These are phyloP conservation scores for Alternaria gansuensis DNA, from an alignment of 2,329 filamentous ascomycete species.

Conservation along the genomic window DNA sequence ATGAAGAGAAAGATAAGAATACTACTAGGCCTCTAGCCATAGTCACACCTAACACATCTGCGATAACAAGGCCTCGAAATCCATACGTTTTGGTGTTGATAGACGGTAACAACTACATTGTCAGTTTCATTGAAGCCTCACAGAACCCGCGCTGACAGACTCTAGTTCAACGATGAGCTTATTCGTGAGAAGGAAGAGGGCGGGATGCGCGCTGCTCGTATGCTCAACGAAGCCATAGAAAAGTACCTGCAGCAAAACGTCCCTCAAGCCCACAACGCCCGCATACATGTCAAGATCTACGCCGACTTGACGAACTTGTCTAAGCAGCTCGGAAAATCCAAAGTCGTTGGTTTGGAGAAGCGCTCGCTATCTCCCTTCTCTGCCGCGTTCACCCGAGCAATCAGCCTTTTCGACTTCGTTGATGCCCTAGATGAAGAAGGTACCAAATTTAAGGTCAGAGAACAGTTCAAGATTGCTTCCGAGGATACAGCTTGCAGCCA, in stretches of 20 bases:
- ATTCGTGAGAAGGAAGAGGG: constrained; percentile 62
- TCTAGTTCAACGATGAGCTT: constrained; percentile 61
- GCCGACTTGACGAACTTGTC: constrained; percentile 65
- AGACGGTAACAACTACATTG: constrained; percentile 68
- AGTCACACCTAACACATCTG: constrained; percentile 39
- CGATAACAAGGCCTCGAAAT: constrained; percentile 50
- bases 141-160: constrained; percentile 5
- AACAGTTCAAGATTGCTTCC: constrained; percentile 61
- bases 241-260: constrained; percentile 40
- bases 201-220: constrained; percentile 64
- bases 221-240: constrained; percentile 62
- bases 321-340: constrained; percentile 59
- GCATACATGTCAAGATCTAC: constrained; percentile 65
- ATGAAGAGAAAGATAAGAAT: constrained; percentile 63
- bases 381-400: constrained; percentile 65
- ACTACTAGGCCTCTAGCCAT: constrained; percentile 45
- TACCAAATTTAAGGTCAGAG: constrained; percentile 67
- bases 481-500: constrained; percentile 70
- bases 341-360: constrained; percentile 63
- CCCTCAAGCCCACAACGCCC: constrained; percentile 57
- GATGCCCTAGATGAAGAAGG: constrained; percentile 69
- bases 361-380: constrained; percentile 65
- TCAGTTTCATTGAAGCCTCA: constrained; percentile 17
- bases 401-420: constrained; percentile 68
- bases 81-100: constrained; percentile 69